Evolutionary conservation across 345 rosid genomes (phyloP), one percentile per base, ranked within the genome.

Genomic region (Jatropha curcas): DNA sequence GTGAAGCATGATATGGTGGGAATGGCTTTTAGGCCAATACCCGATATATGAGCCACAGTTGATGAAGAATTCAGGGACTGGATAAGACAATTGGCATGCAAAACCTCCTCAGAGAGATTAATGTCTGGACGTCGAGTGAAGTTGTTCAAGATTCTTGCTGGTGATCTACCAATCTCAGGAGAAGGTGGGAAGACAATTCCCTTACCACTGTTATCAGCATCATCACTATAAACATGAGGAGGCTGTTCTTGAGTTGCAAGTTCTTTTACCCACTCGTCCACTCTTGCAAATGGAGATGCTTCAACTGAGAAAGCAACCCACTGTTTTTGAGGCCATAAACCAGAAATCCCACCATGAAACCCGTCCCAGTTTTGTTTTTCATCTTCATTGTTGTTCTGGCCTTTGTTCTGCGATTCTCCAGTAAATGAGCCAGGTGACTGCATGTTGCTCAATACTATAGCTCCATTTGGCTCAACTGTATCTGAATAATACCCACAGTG

Each of bases 401-500:
- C 56, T 35, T 68, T 79, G 77, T 79, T 79, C 67, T 63, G 46
- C 39, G 86, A 86, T 55, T 86, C 86, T 58, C 79, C 87, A 1
- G 82, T 76, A 46, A 83, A 80, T 65, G 89, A 86, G 71, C 76
- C 82, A 22, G 87, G 86, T 17, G 88, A 81, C 46, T 75, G 84
- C 78, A 68, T 75, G 51, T 80, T 77, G 79, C 84, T 79, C 0
- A 69, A 63, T 77, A 79, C 73, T 55, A 58, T 48, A 35, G 80
- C 77, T 65, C 34, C 72, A 78, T 71, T 76, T 51, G 81, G 86
- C 62, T 92, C 97, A 52, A 89, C 74, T 16, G 93, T 88, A 78
- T 94, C 98, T 22, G 99, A 95, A 34, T 82, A 77, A 79, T 95
- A 95, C 4, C 99, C 98, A 58, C 91, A 88, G 74, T 83, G 92